These are phyloP conservation scores for Chaetomium sp. DNA, from an alignment of 2,329 filamentous ascomycete genomes.

Conservation along the genomic window DNA sequence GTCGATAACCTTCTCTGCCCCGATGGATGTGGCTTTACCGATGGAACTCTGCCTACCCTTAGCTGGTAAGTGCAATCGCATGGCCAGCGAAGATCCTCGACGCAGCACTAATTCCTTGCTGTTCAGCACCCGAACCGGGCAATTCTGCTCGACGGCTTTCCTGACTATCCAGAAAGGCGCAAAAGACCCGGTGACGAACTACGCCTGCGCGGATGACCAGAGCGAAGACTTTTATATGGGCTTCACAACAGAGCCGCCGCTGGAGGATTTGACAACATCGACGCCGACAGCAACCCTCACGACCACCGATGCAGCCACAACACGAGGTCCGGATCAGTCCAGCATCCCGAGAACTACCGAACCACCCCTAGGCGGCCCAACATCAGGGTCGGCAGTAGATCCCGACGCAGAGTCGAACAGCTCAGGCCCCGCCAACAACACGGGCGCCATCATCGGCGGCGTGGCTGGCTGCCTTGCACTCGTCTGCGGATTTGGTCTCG, in stretches of 20 bases:
- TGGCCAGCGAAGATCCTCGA: not conserved
- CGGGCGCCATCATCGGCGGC: conserved; percentile 41
- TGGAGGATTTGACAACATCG: conserved; percentile 1
- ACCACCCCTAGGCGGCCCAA: not conserved
- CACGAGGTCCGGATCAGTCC: not conserved
- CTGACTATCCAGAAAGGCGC: conserved; percentile 40
- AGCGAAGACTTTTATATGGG: conserved; percentile 19
- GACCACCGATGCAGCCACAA: not conserved
- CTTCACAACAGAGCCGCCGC: conserved; percentile 11
- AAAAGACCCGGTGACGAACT: conserved; percentile 40
- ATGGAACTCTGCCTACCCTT: conserved; percentile 38
- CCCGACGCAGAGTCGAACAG: not conserved
- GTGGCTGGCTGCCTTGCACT: conserved; percentile 42
- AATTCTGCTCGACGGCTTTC: conserved; percentile 42
- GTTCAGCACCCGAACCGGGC: conserved; percentile 14
- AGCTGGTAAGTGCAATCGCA: conserved; percentile 40
- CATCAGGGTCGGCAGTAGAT: not conserved
- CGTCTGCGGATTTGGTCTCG: conserved; percentile 36
- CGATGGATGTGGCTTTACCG: conserved; percentile 39
- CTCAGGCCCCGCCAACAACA: conserved; percentile 31
- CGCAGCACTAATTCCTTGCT: not conserved
- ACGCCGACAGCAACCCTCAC: not conserved
- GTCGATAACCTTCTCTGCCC: conserved; percentile 40
- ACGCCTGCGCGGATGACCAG: conserved; percentile 38
- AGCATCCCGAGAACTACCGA: not conserved